phyloP scores from a whole-genome alignment of 2,329 filamentous ascomycete genomes.

The Pseudohalonectria lignicola region DNA sequence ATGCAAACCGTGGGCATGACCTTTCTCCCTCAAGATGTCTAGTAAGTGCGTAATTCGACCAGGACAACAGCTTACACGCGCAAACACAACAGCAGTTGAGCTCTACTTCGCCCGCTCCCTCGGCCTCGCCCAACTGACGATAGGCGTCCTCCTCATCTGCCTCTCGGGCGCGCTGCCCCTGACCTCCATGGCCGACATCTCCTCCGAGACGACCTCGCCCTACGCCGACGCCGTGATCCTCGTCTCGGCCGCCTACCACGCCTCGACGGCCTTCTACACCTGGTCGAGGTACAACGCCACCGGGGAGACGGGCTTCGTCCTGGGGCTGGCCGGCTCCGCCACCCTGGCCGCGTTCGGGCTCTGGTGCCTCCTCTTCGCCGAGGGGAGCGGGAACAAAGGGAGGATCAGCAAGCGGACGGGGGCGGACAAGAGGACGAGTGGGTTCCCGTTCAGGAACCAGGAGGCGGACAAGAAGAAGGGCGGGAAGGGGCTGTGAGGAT shows the following conservation, averaged over 20 bases:
- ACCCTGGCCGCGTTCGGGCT: constrained; percentile 50
- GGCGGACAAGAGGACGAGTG: constrained; percentile 27
- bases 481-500: constrained; percentile 6
- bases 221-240: constrained; percentile 56
- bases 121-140: constrained; percentile 53
- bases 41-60: no score
- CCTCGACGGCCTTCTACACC: constrained; percentile 49
- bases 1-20: constrained; percentile 17
- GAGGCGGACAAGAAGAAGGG: constrained; percentile 20
- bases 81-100: constrained; percentile 57
- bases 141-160: constrained; percentile 54
- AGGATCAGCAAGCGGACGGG: constrained; percentile 25
- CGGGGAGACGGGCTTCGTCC: constrained; percentile 44
- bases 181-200: constrained; percentile 20
- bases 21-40: not conserved
- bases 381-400: constrained; percentile 16
- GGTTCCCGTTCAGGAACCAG: constrained; percentile 25
- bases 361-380: constrained; percentile 42
- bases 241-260: constrained; percentile 57
- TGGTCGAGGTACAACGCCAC: constrained; percentile 55
- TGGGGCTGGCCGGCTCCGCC: constrained; percentile 48
- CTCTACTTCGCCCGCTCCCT: constrained; percentile 64
- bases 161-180: constrained; percentile 63
- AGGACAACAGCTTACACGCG: no score
- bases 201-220: constrained; percentile 35